Base-by-base conservation (phyloP, 495 filamentous ascomycete species). In the Neurospora sp. region DNA sequence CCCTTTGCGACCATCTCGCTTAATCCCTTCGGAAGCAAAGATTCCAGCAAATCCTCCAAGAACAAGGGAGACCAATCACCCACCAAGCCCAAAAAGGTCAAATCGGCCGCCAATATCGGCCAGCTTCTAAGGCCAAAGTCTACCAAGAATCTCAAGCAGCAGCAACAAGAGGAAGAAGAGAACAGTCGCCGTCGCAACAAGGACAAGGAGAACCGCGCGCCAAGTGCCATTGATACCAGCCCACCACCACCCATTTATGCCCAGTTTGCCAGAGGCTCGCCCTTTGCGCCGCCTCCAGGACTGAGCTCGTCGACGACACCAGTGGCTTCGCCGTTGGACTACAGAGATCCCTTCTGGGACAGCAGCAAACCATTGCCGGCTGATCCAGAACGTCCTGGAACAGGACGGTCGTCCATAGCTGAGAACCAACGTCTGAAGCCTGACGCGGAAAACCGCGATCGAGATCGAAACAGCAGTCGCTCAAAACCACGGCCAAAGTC, bases 171-270 rank as follows among this genome's bases (percentile, higher is more conserved):
- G 40, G 78, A 76, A 42, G 81, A 82, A 42, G 80, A 85, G 12
- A 81, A 84, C 70, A 18, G 72, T 72, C 27, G 69, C 44, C 37
- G 42, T 27, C 77, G 73, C 16, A 81, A 84, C 5, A 93, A 89
- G 79, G 90, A 96, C 75, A 95, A 96, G 78, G 94, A 96, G 80
- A 96, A 97, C 76, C 83, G 83, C 48, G 87, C 87, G 11, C 88
- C 82, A 69, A 81, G 81, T 70, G 79, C 83, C 61, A 66, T 66
- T 35, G 53, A 66, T 18, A 66, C 27, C 53, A 66, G 27, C 53
- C 80, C 87, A 75, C 84, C 88, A 38, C 91, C 93, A 22, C 93
- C 94, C 3, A 90, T 93, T 35, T 97, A 93, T 85, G 88, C 90
- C 3, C 90, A 94, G 76, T 94, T 92, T 78, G 81, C 83, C 14